phyloP scores from a whole-genome alignment of 2,329 filamentous ascomycete species.

The Rutstroemia sp. region DNA sequence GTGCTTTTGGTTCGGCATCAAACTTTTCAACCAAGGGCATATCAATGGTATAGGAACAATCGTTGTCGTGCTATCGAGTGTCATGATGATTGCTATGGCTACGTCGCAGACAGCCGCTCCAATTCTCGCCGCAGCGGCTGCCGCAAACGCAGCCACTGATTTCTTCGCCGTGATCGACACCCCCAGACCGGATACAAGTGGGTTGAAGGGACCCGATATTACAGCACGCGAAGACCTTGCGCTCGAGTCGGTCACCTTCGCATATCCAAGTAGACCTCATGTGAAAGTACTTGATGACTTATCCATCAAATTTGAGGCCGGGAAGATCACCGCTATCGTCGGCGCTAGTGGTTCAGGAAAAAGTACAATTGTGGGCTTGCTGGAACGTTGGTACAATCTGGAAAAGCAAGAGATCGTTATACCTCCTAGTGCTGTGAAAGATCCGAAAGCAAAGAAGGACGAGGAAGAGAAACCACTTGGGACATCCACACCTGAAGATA shows the following conservation, averaged over 20 bases:
- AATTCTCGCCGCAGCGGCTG: constrained; percentile 39
- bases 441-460: constrained; percentile 35
- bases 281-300: constrained; percentile 29
- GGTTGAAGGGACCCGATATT: constrained; percentile 39
- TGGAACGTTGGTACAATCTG: constrained; percentile 35
- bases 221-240: constrained; percentile 34
- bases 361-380: constrained; percentile 34
- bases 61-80: constrained; percentile 32
- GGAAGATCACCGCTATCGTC: constrained; percentile 36
- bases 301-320: constrained; percentile 27
- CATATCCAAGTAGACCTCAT: constrained; percentile 28
- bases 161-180: constrained; percentile 30
- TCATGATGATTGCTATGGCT: constrained; percentile 14
- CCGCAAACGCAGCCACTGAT: constrained; percentile 31
- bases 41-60: constrained; percentile 45
- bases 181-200: constrained; percentile 30
- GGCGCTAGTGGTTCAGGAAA: constrained; percentile 37
- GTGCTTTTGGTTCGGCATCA: constrained; percentile 56
- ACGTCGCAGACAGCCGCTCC: constrained; percentile 50
- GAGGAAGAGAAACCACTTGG: constrained; percentile 13
- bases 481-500: constrained; percentile 18
- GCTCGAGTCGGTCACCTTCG: constrained; percentile 29
- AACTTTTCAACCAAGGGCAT: constrained; percentile 39
- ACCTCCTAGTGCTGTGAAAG: constrained; percentile 5
- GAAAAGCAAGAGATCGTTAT: constrained; percentile 8